These are phyloP conservation scores for Gleditsia sinensis DNA, from an alignment of 306 rosid species.

Conservation along the genomic window DNA sequence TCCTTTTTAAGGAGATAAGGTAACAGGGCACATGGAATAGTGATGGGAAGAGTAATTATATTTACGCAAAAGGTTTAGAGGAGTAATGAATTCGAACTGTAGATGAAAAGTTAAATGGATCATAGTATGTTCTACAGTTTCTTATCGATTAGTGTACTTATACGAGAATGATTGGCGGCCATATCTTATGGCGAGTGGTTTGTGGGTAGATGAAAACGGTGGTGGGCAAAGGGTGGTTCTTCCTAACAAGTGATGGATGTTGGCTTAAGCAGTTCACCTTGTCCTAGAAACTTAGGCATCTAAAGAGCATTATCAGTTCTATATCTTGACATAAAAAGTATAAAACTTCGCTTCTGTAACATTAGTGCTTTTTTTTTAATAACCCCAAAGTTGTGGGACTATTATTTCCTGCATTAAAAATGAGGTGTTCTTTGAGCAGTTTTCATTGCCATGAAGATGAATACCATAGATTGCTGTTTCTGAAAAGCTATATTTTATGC, in stretches of 20 bases:
- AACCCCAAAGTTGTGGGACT: background rate
- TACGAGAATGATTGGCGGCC: background rate
- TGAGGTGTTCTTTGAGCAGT: background rate
- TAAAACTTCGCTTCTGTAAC: background rate
- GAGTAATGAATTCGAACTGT: background rate
- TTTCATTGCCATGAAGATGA: no score
- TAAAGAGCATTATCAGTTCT: background rate
- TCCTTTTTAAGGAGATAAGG: background rate
- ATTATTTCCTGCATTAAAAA: background rate
- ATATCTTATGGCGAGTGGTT: background rate
- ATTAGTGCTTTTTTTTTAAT: background rate
- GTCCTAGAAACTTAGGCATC: background rate
- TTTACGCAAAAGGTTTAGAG: background rate
- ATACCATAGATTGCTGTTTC: background rate
- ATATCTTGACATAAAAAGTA: background rate
- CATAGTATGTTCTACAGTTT: background rate
- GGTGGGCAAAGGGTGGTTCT: constrained; percentile 25
- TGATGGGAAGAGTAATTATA: background rate
- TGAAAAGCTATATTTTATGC: background rate
- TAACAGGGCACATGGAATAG: background rate
- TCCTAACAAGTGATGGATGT: constrained; percentile 21
- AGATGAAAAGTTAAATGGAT: background rate
- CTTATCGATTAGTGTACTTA: background rate
- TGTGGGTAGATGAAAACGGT: background rate
- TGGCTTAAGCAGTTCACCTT: background rate